These are phyloP conservation scores for Angomonas deanei DNA, from an alignment of 208 protist genomes.

Conservation along the genomic window DNA sequence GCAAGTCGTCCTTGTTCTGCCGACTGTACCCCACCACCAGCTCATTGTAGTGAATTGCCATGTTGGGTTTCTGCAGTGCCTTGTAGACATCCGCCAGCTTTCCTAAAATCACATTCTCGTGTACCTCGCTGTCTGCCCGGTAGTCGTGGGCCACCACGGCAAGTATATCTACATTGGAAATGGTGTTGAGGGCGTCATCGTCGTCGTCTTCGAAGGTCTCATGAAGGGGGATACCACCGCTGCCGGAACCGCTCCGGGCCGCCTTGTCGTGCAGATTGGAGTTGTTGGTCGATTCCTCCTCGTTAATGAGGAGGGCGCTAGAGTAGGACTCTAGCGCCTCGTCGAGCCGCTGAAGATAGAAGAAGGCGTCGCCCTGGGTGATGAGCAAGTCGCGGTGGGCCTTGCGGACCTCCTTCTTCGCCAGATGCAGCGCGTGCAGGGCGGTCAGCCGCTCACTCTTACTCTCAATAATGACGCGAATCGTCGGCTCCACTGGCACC, in stretches of 20 bases:
- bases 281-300: constrained; percentile 39
- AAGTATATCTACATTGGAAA: constrained; percentile 28
- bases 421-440: constrained; percentile 42
- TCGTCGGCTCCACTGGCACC: not conserved
- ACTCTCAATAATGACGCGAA: constrained; percentile 39
- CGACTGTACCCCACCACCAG: constrained; percentile 68
- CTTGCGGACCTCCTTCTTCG: constrained; percentile 38
- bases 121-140: constrained; percentile 39
- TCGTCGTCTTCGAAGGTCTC: constrained; percentile 10
- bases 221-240: not conserved
- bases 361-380: constrained; percentile 60
- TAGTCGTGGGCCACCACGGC: constrained; percentile 47
- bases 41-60: constrained; percentile 70
- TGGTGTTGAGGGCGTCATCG: constrained; percentile 18
- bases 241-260: not conserved
- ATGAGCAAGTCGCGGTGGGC: constrained; percentile 56
- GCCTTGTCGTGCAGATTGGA: not conserved
- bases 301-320: constrained; percentile 52
- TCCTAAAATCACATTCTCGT: constrained; percentile 61
- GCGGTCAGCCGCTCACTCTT: constrained; percentile 50
- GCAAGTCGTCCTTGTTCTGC: constrained; percentile 55
- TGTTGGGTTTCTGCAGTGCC: constrained; percentile 59
- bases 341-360: constrained; percentile 54
- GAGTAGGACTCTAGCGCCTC: constrained; percentile 78
- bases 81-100: constrained; percentile 75